Percentiles rank a stretch among this genome's conserved stretches.
phyloP scores from a whole-genome alignment of 2,329 filamentous ascomycete species.

The Colletotrichum lindemuthianum region DNA sequence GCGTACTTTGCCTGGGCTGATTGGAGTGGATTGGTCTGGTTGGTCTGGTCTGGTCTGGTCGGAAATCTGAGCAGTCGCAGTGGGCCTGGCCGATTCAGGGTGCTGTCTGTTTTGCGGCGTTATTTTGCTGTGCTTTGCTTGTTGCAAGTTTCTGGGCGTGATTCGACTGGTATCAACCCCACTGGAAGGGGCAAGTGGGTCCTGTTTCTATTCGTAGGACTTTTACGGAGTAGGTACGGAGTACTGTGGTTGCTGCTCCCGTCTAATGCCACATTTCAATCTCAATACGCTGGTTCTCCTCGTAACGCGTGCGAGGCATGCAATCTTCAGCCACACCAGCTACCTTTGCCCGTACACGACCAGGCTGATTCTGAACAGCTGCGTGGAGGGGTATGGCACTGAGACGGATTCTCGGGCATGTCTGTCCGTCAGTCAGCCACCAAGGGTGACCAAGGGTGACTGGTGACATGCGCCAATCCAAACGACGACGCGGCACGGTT shows the following conservation, averaged over 20 bases:
- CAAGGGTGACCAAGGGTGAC: conserved; percentile 8
- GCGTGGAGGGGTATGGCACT: conserved; percentile 10
- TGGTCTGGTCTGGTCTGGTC: too few species aligned
- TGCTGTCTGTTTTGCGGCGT: conserved; percentile 12
- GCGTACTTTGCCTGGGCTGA: too few species aligned
- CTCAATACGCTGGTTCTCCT: conserved; percentile 6
- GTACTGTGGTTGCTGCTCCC: too few species aligned
- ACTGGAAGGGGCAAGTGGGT: conserved; percentile 29
- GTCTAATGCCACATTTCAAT: background rate
- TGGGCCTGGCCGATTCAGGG: background rate
- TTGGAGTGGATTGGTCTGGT: too few species aligned
- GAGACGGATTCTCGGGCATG: conserved; percentile 21
- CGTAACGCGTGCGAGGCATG: conserved; percentile 19
- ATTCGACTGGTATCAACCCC: conserved; percentile 14
- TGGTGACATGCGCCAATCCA: conserved; percentile 1
- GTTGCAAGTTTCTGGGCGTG: background rate
- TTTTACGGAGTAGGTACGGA: conserved; percentile 1
- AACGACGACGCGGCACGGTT: conserved; percentile 1
- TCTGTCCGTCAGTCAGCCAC: conserved; percentile 25
- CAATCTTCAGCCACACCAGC: conserved; percentile 28
- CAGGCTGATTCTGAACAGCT: background rate
- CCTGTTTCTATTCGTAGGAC: conserved; percentile 34
- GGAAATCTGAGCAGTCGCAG: too few species aligned
- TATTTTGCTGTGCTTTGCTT: conserved; percentile 14
- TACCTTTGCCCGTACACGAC: conserved; percentile 6